Conservation (phyloP, 1,139 yeast genomes). For the Diutina ranongensis region DNA sequence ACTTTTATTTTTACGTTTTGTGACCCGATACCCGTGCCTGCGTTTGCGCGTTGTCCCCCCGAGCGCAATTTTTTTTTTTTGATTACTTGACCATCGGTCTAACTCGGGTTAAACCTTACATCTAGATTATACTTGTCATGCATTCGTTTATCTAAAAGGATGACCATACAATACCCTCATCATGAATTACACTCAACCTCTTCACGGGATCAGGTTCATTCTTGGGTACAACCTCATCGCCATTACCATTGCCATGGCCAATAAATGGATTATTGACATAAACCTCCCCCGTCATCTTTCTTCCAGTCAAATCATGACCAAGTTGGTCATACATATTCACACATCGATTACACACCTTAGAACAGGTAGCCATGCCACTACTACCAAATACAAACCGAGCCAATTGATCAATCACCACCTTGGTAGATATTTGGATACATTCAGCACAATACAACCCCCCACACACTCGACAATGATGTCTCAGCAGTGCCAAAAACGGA, state of each 20-base stretch:
- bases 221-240: not conserved
- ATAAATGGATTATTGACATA: not conserved
- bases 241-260: not conserved
- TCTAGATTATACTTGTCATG: no score
- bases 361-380: not conserved
- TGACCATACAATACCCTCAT: slow-evolving; percentile 3
- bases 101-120: no score
- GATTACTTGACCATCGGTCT: no score
- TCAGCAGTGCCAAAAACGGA: not conserved
- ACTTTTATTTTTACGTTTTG: no score
- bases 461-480: slow-evolving; percentile 4
- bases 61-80: no score
- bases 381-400: not conserved
- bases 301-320: not conserved
- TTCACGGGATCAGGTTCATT: not conserved
- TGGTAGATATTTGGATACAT: not conserved
- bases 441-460: not conserved
- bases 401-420: not conserved
- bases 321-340: not conserved
- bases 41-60: no score
- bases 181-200: not conserved
- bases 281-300: not conserved
- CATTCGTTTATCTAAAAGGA: not conserved
- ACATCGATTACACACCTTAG: slow-evolving; percentile 4
- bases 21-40: no score